Base-by-base conservation (phyloP, 345 rosid genomes). In the Lumnitzera racemosa region DNA sequence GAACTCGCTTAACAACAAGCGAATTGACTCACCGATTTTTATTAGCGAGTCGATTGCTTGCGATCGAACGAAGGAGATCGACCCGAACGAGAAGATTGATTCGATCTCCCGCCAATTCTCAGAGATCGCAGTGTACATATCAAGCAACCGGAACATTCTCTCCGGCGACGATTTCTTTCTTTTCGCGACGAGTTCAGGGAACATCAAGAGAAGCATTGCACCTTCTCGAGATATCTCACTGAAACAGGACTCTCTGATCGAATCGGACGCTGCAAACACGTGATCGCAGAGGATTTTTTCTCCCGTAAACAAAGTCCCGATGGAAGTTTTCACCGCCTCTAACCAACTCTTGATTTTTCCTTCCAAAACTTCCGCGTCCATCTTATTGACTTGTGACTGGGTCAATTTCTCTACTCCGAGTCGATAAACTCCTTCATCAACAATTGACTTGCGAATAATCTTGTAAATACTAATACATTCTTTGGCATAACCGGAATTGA, bases 221-320 rank as follows among this genome's bases (percentile, higher is more conserved):
- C 61, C 73, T 49, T 70, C 73, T 53, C 17, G 27, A 16, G 49
- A 60, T 15, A 58, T 17, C 13, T 53, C 64, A 0, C 9, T 3
- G 53, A 70, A 74, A 55, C 68, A 70, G 5, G 69, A 57, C 46
- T 74, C 78, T 58, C 68, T 58, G 54, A 66, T 65, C 14, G 78
- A 46, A 12, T 63, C 54, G 4, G 78, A 74, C 14, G 57, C 58
- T 1, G 69, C 56, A 15, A 74, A 74, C 23, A 70, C 71, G 23
- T 58, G 65, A 16, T 74, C 74, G 49, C 74, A 74, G 54, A 74
- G 74, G 25, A 70, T 55, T 53, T 74, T 62, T 58, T 74, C 78
- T 5, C 78, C 72, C 8, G 16, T 23, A 65, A 74, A 74, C 24
- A 74, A 72, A 3, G 74, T 70, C 29, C 25, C 55, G 49, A 63